These are phyloP conservation scores for Penicillium angulare DNA, from an alignment of 495 filamentous ascomycete species.

Conservation along the genomic window DNA sequence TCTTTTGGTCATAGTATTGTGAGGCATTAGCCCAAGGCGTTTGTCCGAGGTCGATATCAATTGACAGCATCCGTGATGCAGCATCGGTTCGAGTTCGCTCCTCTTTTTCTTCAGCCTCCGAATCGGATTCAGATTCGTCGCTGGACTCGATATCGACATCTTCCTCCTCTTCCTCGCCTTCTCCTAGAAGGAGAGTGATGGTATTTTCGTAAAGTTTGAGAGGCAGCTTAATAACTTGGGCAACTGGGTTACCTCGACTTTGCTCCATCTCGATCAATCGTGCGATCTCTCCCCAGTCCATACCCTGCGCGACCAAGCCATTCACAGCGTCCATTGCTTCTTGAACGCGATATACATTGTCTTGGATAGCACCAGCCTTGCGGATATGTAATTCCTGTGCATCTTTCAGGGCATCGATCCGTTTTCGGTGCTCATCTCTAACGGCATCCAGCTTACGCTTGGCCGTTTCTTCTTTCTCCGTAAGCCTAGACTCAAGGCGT, in stretches of 20 bases:
- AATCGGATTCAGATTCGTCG: slow-evolving; percentile 63
- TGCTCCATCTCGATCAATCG: slow-evolving; percentile 86
- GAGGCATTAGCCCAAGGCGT: slow-evolving; percentile 85
- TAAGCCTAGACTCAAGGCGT: slow-evolving; percentile 78
- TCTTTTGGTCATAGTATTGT: slow-evolving; percentile 89
- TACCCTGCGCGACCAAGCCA: slow-evolving; percentile 81
- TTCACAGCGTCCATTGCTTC: slow-evolving; percentile 92
- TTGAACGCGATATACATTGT: slow-evolving; percentile 83
- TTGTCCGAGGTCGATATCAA: slow-evolving; percentile 82
- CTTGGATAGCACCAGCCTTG: slow-evolving; percentile 86
- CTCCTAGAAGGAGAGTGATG: slow-evolving; percentile 74
- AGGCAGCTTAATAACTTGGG: slow-evolving; percentile 81
- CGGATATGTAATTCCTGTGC: slow-evolving; percentile 79
- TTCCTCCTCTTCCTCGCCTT: slow-evolving; percentile 60
- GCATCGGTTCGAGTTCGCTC: slow-evolving; percentile 33
- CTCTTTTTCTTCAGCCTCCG: slow-evolving; percentile 48
- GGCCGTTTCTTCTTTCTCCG: slow-evolving; percentile 76
- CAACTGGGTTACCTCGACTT: slow-evolving; percentile 75
- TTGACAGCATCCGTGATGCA: slow-evolving; percentile 44
- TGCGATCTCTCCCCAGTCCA: slow-evolving; percentile 95
- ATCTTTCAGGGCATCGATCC: slow-evolving; percentile 76
- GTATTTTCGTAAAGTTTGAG: slow-evolving; percentile 88
- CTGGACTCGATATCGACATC: slow-evolving; percentile 55
- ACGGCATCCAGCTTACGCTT: slow-evolving; percentile 80
- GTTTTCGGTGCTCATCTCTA: slow-evolving; percentile 74